phyloP scores from a whole-genome alignment of 352 stramenopile species.

The Phytophthora colocasiae region DNA sequence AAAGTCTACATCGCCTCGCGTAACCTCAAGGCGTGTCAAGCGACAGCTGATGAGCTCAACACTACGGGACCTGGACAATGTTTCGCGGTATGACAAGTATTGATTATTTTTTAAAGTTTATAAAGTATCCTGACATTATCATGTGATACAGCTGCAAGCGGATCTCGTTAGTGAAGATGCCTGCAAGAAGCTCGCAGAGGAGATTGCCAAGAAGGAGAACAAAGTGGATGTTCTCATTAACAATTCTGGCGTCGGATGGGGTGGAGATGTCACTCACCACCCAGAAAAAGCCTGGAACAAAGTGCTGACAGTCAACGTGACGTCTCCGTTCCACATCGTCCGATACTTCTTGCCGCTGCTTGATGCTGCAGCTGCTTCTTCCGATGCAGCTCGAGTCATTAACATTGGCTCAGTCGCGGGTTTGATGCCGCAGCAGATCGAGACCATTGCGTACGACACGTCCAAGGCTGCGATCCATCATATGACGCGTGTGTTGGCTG shows the following conservation, averaged over 20 bases:
- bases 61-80: constrained; percentile 67
- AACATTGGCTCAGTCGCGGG: constrained; percentile 81
- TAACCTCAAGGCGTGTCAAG: constrained; percentile 78
- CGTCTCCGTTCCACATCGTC: constrained; percentile 95
- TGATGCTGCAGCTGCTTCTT: constrained; percentile 61
- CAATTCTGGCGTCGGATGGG: constrained; percentile 86
- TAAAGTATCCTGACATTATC: neutral
- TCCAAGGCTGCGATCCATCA: constrained; percentile 96
- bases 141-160: constrained; percentile 37
- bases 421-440: constrained; percentile 85
- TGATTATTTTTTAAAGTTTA: constrained; percentile 22
- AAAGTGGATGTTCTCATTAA: constrained; percentile 95
- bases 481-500: constrained; percentile 92
- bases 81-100: constrained; percentile 46
- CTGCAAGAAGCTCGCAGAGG: constrained; percentile 59
- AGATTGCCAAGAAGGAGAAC: constrained; percentile 81
- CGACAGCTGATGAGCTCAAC: constrained; percentile 77
- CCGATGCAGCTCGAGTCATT: constrained; percentile 71
- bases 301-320: constrained; percentile 95
- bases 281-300: constrained; percentile 89
- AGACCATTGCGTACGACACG: constrained; percentile 94
- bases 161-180: constrained; percentile 43
- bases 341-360: constrained; percentile 92
- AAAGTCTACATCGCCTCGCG: constrained; percentile 95
- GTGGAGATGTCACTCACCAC: constrained; percentile 45